Percentiles rank a stretch among this genome's conserved stretches.
Evolutionary conservation across 768 basidiomycete species (phyloP).

Genomic region (Mycena rebaudengoi): DNA sequence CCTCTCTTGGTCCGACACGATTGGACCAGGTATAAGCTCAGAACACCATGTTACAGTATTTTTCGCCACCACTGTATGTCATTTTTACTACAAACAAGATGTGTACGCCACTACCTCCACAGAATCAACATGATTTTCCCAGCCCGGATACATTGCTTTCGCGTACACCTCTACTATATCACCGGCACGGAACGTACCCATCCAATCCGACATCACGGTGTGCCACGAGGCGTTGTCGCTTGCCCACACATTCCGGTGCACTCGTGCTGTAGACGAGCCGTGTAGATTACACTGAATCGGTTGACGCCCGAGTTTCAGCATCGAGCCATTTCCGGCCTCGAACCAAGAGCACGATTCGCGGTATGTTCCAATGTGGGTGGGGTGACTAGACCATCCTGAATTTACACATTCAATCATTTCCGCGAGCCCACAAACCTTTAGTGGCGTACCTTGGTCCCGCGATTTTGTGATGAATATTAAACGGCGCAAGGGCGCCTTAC

Average conservation of each 20-base stretch:
- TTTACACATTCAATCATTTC: not conserved
- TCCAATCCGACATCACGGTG: not conserved
- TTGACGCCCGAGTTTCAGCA: not conserved
- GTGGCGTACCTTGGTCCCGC: not conserved
- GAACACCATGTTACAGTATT: too few species aligned
- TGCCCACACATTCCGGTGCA: not conserved
- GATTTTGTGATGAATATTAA: not conserved
- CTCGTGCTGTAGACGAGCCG: not conserved
- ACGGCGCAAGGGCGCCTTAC: not conserved
- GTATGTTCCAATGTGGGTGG: not conserved
- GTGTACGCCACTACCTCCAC: too few species aligned
- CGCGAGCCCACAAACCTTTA: not conserved
- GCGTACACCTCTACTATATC: not conserved
- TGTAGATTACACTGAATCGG: not conserved
- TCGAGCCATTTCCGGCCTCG: not conserved
- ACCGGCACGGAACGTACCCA: not conserved
- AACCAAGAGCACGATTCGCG: not conserved
- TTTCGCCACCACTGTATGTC: too few species aligned
- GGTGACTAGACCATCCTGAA: not conserved
- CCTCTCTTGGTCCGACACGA: too few species aligned
- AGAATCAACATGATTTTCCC: too few species aligned
- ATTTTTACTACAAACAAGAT: too few species aligned
- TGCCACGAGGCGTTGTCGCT: too few species aligned
- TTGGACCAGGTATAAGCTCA: too few species aligned
- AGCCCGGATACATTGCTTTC: conserved; percentile 6